phyloP scores from a whole-genome alignment of 2,329 filamentous ascomycete genomes.

The Periglandula ipomoeae region DNA sequence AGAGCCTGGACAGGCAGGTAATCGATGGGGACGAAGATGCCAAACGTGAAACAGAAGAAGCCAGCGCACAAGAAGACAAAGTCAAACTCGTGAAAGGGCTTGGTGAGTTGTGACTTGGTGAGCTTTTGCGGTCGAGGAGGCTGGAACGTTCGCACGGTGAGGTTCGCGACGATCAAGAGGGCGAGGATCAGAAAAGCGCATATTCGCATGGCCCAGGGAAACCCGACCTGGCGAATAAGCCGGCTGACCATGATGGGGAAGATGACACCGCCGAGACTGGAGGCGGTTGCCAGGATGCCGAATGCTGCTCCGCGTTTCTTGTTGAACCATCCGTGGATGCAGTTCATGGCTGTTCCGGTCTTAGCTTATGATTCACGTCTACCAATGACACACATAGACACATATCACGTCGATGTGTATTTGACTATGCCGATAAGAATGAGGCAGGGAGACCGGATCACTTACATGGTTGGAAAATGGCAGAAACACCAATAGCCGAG shows the following conservation, averaged over 20 bases:
- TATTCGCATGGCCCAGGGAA: slow-evolving; percentile 23
- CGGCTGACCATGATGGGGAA: slow-evolving; percentile 24
- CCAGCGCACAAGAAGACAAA: slow-evolving; percentile 19
- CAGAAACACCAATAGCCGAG: slow-evolving; percentile 19
- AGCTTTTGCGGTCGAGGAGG: slow-evolving; percentile 12
- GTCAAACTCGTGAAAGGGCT: slow-evolving; percentile 20
- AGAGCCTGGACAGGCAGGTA: slow-evolving; percentile 16
- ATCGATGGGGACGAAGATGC: slow-evolving; percentile 24
- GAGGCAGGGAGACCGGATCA: neutral
- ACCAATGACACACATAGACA: too few relatives aligned
- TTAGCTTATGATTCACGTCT: neutral
- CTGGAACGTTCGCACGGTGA: slow-evolving; percentile 15
- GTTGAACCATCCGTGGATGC: slow-evolving; percentile 17
- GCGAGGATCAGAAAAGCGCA: slow-evolving; percentile 16
- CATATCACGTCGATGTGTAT: too few relatives aligned
- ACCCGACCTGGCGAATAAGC: slow-evolving; percentile 21
- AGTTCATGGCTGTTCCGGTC: slow-evolving; percentile 11
- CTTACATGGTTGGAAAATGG: slow-evolving; percentile 18
- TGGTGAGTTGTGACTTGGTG: slow-evolving; percentile 13
- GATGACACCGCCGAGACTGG: slow-evolving; percentile 22
- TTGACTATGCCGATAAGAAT: too few relatives aligned
- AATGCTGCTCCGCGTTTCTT: slow-evolving; percentile 16
- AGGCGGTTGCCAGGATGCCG: slow-evolving; percentile 18
- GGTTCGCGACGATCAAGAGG: slow-evolving; percentile 21
- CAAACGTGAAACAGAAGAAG: slow-evolving; percentile 21